Evolutionary conservation across 768 basidiomycete genomes (phyloP).

Genomic region (Grammothele lineata): DNA sequence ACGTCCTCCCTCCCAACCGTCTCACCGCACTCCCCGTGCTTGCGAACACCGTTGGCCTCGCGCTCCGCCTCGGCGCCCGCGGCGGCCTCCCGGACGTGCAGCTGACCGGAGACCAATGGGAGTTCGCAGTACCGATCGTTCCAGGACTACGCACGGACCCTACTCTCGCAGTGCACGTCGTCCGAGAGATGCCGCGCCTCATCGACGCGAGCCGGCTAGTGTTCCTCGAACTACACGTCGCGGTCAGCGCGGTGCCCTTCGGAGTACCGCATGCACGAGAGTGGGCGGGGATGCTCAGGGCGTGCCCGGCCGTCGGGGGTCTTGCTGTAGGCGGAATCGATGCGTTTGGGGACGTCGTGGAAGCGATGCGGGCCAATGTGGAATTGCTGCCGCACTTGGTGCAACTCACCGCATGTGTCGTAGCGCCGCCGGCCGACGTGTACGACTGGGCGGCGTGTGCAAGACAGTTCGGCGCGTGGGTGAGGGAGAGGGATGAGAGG

Average conservation of each 20-base stretch:
- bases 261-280: too few relatives aligned
- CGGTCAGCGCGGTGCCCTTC: neutral
- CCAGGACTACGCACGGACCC: too few relatives aligned
- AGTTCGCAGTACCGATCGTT: neutral
- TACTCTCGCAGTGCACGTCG: neutral
- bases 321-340: neutral
- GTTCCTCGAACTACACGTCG: neutral
- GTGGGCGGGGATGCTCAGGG: neutral
- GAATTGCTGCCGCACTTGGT: neutral
- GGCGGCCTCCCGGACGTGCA: neutral
- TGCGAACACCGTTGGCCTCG: neutral
- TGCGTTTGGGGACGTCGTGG: neutral
- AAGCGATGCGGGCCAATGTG: neutral
- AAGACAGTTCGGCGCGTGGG: neutral
- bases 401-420: neutral
- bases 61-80: neutral
- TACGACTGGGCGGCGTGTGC: neutral
- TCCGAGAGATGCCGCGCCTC: neutral
- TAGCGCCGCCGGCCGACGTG: neutral
- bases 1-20: neutral
- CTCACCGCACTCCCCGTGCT: neutral
- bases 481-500: neutral
- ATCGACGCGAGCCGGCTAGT: neutral
- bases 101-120: neutral
- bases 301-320: neutral